A percentile compares a stretch with the other conserved stretches of the same genome.
These are phyloP conservation scores for Angophora floribunda DNA, from an alignment of 345 rosid species.

Conservation along the genomic window DNA sequence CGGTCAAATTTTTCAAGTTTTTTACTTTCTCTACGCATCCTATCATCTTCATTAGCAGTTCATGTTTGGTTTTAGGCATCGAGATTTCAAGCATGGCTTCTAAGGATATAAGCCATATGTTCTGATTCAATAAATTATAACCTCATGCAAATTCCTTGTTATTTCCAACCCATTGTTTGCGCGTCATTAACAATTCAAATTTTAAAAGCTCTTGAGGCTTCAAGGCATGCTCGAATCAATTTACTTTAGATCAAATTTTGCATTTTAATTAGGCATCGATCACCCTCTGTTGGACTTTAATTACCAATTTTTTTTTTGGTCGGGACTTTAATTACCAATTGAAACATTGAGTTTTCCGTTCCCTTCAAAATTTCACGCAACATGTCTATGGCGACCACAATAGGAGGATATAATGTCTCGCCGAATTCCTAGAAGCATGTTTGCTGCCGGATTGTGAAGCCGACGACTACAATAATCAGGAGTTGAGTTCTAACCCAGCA, in stretches of 20 bases:
- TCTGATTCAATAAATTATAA: neutral
- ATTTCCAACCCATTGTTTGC: rapidly evolving
- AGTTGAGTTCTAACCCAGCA: neutral
- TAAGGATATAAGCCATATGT: neutral
- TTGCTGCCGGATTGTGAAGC: neutral
- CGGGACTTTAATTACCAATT: neutral
- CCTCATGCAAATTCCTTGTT: neutral
- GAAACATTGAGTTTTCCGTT: neutral
- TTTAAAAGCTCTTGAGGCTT: neutral
- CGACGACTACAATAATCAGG: neutral
- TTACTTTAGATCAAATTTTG: neutral
- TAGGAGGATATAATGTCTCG: neutral
- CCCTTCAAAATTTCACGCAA: neutral
- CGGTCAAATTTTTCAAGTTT: neutral
- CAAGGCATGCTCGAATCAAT: neutral
- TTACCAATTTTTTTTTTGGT: too few species aligned
- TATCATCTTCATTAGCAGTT: neutral
- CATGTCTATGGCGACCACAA: neutral
- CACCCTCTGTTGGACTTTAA: neutral
- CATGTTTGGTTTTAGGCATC: neutral
- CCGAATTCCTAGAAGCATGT: neutral
- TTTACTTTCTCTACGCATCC: neutral
- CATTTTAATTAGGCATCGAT: neutral
- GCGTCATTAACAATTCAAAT: neutral
- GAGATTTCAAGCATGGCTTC: neutral